Conservation (phyloP, 805 yeast species). For the Jamesozyma hellenica region DNA sequence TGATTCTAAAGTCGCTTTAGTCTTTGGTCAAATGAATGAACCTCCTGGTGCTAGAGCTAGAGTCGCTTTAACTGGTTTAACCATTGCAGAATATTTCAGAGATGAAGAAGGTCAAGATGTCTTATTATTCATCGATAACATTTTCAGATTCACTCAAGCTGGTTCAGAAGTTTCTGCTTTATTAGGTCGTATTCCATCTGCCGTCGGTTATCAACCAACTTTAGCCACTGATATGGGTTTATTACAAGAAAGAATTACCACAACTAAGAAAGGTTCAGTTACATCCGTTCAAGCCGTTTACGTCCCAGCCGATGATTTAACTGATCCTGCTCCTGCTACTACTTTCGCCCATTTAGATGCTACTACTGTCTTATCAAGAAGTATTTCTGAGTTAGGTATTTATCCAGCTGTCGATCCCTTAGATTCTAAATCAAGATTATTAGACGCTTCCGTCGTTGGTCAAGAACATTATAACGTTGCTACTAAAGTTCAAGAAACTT, state of each 20-base stretch:
- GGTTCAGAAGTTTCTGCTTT: constrained; percentile 99
- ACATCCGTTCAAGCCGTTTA: constrained; percentile 99
- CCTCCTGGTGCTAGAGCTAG: constrained; percentile 99
- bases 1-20: constrained; percentile 98
- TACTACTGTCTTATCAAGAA: constrained; percentile 98
- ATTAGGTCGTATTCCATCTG: constrained; percentile 99
- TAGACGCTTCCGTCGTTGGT: constrained; percentile 95
- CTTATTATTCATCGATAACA: constrained; percentile 97
- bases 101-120: constrained; percentile 99
- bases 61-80: constrained; percentile 98
- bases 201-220: constrained; percentile 99
- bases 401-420: constrained; percentile 99
- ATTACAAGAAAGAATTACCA: constrained; percentile 99
- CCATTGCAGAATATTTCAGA: constrained; percentile 99
- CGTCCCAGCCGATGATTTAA: constrained; percentile 99
- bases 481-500: constrained; percentile 89
- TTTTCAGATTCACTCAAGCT: constrained; percentile 99
- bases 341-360: constrained; percentile 99
- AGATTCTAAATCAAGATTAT: constrained; percentile 97
- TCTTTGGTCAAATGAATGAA: constrained; percentile 99
- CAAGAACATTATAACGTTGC: constrained; percentile 98
- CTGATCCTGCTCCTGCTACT: constrained; percentile 99
- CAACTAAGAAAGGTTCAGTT: constrained; percentile 99
- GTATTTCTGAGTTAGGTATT: constrained; percentile 99
- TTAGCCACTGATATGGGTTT: constrained; percentile 99